A percentile compares a stretch with the other conserved stretches of the same genome.
phyloP scores from a whole-genome alignment of 306 rosid species.

The Canavalia ensiformis region DNA sequence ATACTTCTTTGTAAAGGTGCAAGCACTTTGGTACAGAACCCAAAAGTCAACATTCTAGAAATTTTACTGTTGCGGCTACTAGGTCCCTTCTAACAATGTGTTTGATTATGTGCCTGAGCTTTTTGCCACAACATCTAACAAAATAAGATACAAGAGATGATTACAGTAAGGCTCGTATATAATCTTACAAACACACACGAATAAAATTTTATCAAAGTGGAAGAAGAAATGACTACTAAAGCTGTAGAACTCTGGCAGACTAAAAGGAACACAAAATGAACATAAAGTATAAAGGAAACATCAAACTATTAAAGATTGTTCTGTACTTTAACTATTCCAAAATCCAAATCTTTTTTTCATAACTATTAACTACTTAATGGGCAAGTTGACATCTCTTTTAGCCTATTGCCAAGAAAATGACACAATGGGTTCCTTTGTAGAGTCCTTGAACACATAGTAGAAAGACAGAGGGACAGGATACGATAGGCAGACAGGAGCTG shows the following conservation, averaged over 20 bases:
- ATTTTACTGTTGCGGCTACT: constrained; percentile 22
- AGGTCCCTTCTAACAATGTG: constrained; percentile 4
- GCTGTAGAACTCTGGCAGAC: constrained; percentile 33
- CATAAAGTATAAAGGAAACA: neutral
- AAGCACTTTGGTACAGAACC: constrained; percentile 35
- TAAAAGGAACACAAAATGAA: constrained; percentile 8
- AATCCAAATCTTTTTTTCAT: constrained; percentile 33
- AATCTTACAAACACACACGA: neutral
- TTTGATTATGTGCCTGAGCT: constrained; percentile 8
- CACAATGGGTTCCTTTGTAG: constrained; percentile 3
- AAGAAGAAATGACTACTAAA: constrained; percentile 20
- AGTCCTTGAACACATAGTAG: constrained; percentile 39
- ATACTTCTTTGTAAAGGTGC: constrained; percentile 12
- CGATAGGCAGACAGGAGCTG: constrained; percentile 69
- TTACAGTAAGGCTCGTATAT: constrained; percentile 33
- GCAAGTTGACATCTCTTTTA: constrained; percentile 35
- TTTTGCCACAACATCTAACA: constrained; percentile 12
- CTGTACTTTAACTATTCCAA: constrained; percentile 11
- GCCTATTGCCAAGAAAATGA: constrained; percentile 27
- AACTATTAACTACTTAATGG: constrained; percentile 24
- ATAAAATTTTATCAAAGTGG: constrained; percentile 10
- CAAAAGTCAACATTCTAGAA: constrained; percentile 21
- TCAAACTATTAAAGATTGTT: constrained; percentile 14
- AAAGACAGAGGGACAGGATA: constrained; percentile 56
- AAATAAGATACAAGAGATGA: neutral